phyloP scores from a whole-genome alignment of 176 grass and related monocot species.

The Carex myosuroides region DNA sequence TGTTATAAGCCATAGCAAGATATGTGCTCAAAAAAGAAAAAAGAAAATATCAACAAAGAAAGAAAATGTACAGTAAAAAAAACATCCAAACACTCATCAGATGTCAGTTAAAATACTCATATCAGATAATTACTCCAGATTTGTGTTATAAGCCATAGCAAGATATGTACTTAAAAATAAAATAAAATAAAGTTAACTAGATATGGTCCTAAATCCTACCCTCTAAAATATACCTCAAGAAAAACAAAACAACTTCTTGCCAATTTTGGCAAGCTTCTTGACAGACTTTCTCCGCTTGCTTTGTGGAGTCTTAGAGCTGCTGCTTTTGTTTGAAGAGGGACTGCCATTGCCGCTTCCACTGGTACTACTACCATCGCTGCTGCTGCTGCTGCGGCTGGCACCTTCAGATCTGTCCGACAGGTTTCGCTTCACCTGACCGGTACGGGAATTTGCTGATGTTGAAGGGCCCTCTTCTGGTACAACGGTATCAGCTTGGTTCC shows the following conservation, averaged over 20 bases:
- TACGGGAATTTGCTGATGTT: not conserved
- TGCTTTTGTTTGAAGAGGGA: not conserved
- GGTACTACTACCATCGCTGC: not conserved
- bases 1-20: too few relatives aligned
- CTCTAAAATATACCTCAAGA: not conserved
- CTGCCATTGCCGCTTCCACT: too few relatives aligned
- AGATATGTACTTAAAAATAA: not conserved
- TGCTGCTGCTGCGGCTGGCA: not conserved
- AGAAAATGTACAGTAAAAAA: too few relatives aligned
- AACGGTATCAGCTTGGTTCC: not conserved
- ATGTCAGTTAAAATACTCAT: too few relatives aligned
- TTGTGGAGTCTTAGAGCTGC: constrained; percentile 3
- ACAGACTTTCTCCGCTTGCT: not conserved
- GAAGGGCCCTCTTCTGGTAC: not conserved
- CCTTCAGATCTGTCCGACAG: constrained; percentile 2
- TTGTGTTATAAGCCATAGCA: not conserved
- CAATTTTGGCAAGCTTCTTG: not conserved
- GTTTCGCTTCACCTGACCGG: constrained; percentile 13
- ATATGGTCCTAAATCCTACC: not conserved
- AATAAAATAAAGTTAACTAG: not conserved
- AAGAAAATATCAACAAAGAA: too few relatives aligned
- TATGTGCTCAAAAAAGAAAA: too few relatives aligned
- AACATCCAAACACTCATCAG: too few relatives aligned
- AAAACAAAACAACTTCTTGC: constrained; percentile 2
- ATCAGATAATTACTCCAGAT: too few relatives aligned